Conservation (phyloP, 2,329 filamentous ascomycete species). For the Hysterium pulicare region DNA sequence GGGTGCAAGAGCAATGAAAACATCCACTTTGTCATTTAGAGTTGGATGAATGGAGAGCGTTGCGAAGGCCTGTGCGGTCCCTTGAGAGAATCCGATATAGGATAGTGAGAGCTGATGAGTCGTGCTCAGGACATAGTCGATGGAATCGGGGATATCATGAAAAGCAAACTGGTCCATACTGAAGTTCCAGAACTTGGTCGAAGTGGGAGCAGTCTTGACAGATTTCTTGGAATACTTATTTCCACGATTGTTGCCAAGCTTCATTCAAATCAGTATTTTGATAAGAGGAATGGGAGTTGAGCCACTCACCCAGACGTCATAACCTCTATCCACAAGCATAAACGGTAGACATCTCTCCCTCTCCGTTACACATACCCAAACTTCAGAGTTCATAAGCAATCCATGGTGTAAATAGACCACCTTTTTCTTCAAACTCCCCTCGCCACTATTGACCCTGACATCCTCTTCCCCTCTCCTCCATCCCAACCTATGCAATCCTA, state of each 20-base stretch:
- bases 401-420: conserved; percentile 95
- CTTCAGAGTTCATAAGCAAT: conserved; percentile 96
- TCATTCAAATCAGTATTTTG: neutral
- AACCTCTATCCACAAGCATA: conserved; percentile 81
- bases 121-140: conserved; percentile 82
- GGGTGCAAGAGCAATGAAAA: conserved; percentile 92
- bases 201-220: conserved; percentile 69
- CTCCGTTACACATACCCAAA: conserved; percentile 93
- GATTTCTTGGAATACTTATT: conserved; percentile 99
- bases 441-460: conserved; percentile 67
- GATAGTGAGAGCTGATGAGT: conserved; percentile 81
- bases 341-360: conserved; percentile 84
- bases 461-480: conserved; percentile 80
- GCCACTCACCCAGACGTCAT: conserved; percentile 84
- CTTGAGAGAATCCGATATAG: conserved; percentile 96
- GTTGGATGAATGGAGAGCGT: conserved; percentile 87
- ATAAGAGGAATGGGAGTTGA: neutral
- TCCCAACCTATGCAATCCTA: conserved; percentile 83
- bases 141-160: conserved; percentile 93
- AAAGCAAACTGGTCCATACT: conserved; percentile 98
- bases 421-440: conserved; percentile 65
- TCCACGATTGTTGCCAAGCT: conserved; percentile 94
- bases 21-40: conserved; percentile 88
- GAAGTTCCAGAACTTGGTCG: conserved; percentile 88
- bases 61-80: conserved; percentile 94